Base-by-base conservation (phyloP, 2,329 filamentous ascomycete species). In the Stagonosporopsis vannaccii region DNA sequence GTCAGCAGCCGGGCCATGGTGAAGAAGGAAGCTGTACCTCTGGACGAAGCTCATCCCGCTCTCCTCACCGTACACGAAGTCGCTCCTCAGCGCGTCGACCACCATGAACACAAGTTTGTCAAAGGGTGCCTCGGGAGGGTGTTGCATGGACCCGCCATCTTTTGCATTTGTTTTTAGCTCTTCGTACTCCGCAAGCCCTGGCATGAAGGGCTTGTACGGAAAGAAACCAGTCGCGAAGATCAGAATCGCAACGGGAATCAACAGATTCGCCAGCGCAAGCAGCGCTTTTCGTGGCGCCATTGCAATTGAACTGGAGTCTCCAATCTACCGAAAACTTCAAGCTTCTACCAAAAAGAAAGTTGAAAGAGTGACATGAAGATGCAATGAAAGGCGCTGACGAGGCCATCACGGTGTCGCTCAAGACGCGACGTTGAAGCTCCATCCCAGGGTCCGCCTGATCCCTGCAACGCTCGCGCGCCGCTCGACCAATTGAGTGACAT, bases 101-200 rank as follows among this genome's bases (percentile, higher is more conserved):
- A 99, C 92, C 94, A 99, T 98, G 75, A 99, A 97, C 50, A 99
- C 82, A 49, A 98, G 81, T 69, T 89, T 92, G 76, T 98, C 87
- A 75, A 99, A 99, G 0, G 90, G 87, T 30, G 90, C 84, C 44
- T 82, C 77, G 3, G 90, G 87, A 6, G 59, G 57, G 15, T 60
- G 51, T 82, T 82, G 65, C 52, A 28, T 25, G 15, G n/a, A 60
- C 58, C 15, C 51, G 49, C 80, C 62, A 58, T 3, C 48, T 60
- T 40, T 65, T 56, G 9, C 33, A 28, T 86, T 59, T 78, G 84
- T 82, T 42, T 81, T 78, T 25, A 84, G 72, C 45, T 83, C 70
- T 60, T 86, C 83, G 75, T 88, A 90, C 60, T 84, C 80, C 9
- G 95, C 93, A 42, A 97, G 80, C 4, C 95, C 95, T 11, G 93